These are phyloP conservation scores for Helotiales sp. DNA, from an alignment of 2,329 filamentous ascomycete genomes.

Conservation along the genomic window DNA sequence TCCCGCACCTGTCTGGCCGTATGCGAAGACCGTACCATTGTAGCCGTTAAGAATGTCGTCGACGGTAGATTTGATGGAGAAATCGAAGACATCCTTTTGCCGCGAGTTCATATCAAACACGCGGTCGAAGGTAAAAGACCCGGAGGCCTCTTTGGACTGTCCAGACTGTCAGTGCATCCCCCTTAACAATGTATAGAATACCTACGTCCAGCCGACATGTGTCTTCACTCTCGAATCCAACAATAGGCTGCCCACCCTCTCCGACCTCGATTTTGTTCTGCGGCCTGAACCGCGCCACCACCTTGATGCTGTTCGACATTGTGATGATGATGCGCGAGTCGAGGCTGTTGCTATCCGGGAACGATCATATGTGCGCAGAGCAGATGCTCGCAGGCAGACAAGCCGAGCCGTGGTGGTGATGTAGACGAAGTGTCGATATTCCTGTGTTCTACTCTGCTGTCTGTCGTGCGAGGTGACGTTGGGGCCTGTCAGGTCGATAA, in stretches of 20 bases:
- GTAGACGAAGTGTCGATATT: not conserved
- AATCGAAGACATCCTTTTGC: slow-evolving; percentile 96
- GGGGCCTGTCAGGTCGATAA: slow-evolving; percentile 28
- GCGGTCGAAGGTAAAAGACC: slow-evolving; percentile 94
- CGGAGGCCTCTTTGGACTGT: slow-evolving; percentile 81
- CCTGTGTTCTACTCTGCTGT: not conserved
- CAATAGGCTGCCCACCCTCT: slow-evolving; percentile 89
- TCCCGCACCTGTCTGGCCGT: slow-evolving; percentile 96
- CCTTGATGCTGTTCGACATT: slow-evolving; percentile 71
- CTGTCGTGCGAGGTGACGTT: not conserved
- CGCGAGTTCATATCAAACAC: slow-evolving; percentile 94
- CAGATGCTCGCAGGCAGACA: slow-evolving; percentile 23
- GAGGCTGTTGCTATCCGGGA: slow-evolving; percentile 34
- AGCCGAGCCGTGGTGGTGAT: slow-evolving; percentile 18
- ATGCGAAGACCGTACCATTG: slow-evolving; percentile 98
- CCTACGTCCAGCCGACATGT: slow-evolving; percentile 85
- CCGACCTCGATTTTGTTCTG: slow-evolving; percentile 94
- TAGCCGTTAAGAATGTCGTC: slow-evolving; percentile 99
- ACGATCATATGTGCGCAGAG: slow-evolving; percentile 40
- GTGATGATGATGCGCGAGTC: slow-evolving; percentile 41
- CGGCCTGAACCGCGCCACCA: slow-evolving; percentile 96
- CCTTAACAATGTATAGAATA: slow-evolving; percentile 30
- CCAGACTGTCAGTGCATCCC: slow-evolving; percentile 37
- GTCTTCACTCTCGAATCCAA: slow-evolving; percentile 85
- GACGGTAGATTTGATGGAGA: slow-evolving; percentile 93